A percentile compares a stretch with the other conserved stretches of the same genome.
Conservation (phyloP, 805 yeast genomes). For the Starmera quercuum region DNA sequence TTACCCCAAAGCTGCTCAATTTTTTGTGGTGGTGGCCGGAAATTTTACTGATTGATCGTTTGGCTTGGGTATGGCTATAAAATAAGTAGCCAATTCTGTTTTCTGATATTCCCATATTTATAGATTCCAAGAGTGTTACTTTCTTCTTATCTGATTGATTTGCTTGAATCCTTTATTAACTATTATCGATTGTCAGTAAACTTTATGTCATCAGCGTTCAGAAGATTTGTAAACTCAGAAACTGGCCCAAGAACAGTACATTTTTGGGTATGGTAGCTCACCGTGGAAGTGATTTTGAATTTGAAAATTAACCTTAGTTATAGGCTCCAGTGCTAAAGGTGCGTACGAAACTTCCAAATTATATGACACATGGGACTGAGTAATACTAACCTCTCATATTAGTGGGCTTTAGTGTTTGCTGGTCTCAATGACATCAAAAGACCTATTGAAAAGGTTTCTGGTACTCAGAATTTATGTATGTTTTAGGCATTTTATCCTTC, state of each 20-base stretch:
- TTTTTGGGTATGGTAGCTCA: slow-evolving; percentile 65
- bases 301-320: not conserved
- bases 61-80: no score
- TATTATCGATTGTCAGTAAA: no score
- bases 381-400: slow-evolving; percentile 4
- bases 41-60: no score
- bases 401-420: slow-evolving; percentile 90
- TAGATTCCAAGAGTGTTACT: no score
- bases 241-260: slow-evolving; percentile 98
- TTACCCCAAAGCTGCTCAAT: no score
- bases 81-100: no score
- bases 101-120: no score
- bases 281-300: not conserved
- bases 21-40: no score
- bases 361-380: slow-evolving; percentile 6
- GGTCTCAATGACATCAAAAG: slow-evolving; percentile 81
- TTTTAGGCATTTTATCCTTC: not conserved
- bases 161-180: no score
- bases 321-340: slow-evolving; percentile 55
- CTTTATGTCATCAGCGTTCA: slow-evolving; percentile 49
- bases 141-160: no score
- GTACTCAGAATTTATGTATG: slow-evolving; percentile 52
- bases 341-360: slow-evolving; percentile 8
- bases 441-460: slow-evolving; percentile 88
- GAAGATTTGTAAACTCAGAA: slow-evolving; percentile 70